Conservation (phyloP, 768 basidiomycete genomes). For the Macrocybe gigantea region DNA sequence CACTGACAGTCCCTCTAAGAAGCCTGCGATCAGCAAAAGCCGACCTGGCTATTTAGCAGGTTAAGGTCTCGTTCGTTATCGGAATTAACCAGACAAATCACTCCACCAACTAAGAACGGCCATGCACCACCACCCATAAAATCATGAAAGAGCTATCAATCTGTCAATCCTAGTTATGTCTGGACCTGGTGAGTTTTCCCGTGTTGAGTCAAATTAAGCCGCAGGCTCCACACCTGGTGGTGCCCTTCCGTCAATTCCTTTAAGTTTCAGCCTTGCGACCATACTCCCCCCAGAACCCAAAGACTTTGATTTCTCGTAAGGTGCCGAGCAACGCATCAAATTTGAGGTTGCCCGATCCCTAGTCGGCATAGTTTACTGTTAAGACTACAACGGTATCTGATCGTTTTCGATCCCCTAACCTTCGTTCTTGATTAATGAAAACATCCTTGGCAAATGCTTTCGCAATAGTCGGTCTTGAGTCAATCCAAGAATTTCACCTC, state of each 20-base stretch:
- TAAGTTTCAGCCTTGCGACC: constrained; percentile 64
- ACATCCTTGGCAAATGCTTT: constrained; percentile 85
- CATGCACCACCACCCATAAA: constrained; percentile 85
- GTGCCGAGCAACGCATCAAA: constrained; percentile 69
- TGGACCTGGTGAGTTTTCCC: constrained; percentile 68
- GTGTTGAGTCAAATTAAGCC: constrained; percentile 75
- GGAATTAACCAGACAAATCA: constrained; percentile 97
- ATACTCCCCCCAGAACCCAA: constrained; percentile 64
- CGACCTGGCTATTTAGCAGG: constrained; percentile 22
- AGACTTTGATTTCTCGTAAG: constrained; percentile 87
- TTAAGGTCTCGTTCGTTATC: constrained; percentile 82
- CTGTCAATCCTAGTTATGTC: constrained; percentile 59
- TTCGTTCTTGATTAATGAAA: constrained; percentile 85
- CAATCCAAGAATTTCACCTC: constrained; percentile 86
- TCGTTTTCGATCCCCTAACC: constrained; percentile 82
- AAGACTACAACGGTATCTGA: constrained; percentile 82
- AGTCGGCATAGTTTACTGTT: constrained; percentile 82
- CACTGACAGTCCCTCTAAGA: constrained; percentile 84
- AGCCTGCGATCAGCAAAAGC: constrained; percentile 70
- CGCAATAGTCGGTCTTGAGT: constrained; percentile 75
- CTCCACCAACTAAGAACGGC: constrained; percentile 88
- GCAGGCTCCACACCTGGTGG: constrained; percentile 73
- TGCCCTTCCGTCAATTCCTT: constrained; percentile 83
- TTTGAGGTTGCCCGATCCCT: constrained; percentile 67
- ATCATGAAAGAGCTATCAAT: constrained; percentile 71